These are phyloP conservation scores for Podospora appendiculata DNA, from an alignment of 495 filamentous ascomycete species.

Conservation along the genomic window DNA sequence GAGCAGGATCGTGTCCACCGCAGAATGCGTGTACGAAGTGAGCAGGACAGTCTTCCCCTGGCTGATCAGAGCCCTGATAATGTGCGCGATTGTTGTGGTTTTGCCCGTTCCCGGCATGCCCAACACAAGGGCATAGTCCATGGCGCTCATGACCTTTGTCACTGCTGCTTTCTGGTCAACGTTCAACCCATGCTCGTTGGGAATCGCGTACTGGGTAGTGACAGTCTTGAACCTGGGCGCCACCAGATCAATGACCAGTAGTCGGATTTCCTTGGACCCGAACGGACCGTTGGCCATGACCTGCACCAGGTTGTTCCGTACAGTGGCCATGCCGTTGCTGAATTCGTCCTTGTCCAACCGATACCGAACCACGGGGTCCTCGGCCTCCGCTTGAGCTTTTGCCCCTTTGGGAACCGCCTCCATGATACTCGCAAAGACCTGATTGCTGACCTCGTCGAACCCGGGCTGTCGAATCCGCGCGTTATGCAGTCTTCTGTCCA, in stretches of 20 bases:
- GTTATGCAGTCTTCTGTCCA: constrained; percentile 83
- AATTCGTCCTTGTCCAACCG: constrained; percentile 97
- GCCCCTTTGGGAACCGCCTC: constrained; percentile 56
- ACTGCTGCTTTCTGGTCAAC: constrained; percentile 80
- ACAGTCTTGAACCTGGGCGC: constrained; percentile 65
- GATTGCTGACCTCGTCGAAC: constrained; percentile 69
- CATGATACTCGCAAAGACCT: constrained; percentile 88
- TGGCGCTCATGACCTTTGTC: constrained; percentile 88
- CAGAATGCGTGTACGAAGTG: constrained; percentile 93
- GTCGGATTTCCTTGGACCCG: constrained; percentile 65
- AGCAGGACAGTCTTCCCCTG: constrained; percentile 89
- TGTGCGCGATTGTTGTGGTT: constrained; percentile 94
- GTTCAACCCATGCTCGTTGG: constrained; percentile 61
- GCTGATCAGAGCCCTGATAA: constrained; percentile 81
- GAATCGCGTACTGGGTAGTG: constrained; percentile 47
- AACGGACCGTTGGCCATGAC: constrained; percentile 75
- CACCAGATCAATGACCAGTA: constrained; percentile 64
- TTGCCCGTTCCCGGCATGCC: constrained; percentile 99
- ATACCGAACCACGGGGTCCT: constrained; percentile 57
- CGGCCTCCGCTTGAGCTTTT: constrained; percentile 31
- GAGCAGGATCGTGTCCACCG: constrained; percentile 93
- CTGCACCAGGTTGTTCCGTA: constrained; percentile 87
- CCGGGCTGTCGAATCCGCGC: constrained; percentile 63
- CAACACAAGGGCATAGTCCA: constrained; percentile 88
- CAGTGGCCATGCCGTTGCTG: constrained; percentile 91